Base-by-base conservation (phyloP, 2,329 filamentous ascomycete species). In the Penicillium sclerotigenum region DNA sequence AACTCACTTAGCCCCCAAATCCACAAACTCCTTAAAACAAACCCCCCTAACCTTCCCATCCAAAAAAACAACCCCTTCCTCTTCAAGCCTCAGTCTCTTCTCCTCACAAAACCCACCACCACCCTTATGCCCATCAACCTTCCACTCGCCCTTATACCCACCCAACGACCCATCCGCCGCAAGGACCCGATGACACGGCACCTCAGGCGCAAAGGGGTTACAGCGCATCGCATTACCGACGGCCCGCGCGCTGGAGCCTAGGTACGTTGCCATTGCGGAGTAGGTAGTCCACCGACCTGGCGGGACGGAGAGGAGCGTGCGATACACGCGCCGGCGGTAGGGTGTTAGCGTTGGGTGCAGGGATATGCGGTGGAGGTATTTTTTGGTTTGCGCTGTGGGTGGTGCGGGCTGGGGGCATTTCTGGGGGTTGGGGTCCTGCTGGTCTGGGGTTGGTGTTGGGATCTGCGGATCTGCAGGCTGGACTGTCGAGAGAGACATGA, bases 101-200 rank as follows among this genome's bases (percentile, higher is more conserved):
- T 69, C 66, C 47, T 71, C 68, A n/a, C 76, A 72, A 52, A 73
- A 70, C n/a, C 53, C 52, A 20, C 61, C 59, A 29, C 48, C 38
- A n/a, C 37, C 51, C n/a, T 54, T 38, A 73, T 77, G 63, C 71
- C 75, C 26, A 73, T 75, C 69, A 54, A 77, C 75, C 26, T 75
- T 73, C 78, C 79, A 79, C 33, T 73, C 71, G 14, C 81, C 81
- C 36, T 77, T 75, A 63, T 82, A 83, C 11, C 81, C 81, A 16
- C 81, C 80, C 20, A 83, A 68, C 7, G 69, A 79, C 13, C 89
- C 87, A 49, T 86, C 87, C 38, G 85, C 87, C 6, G 89, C 88
- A 45, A 95, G 83, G 22, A 93, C 87, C 10, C 91, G 82, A 73
- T 95, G 90, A 64, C 90, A 95, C 1, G 90, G 91, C 5, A 93